Evolutionary conservation across 106 monocot species (phyloP).

Genomic region (Triglochin maritima): DNA sequence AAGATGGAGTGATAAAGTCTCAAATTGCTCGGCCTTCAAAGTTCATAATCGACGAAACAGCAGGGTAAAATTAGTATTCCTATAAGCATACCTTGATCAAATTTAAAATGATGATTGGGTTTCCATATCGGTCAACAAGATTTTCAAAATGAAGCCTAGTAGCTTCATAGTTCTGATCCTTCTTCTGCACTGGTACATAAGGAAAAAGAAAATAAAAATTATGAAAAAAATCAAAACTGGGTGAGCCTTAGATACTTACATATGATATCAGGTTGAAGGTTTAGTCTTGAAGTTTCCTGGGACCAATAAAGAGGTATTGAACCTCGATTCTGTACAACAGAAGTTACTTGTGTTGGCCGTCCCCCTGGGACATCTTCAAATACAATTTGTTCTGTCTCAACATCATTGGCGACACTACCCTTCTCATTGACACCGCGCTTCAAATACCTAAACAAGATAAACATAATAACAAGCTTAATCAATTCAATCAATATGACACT

Average conservation of each 20-base stretch:
- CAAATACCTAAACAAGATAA: conserved; percentile 14
- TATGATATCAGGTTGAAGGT: conserved; percentile 89
- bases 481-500: too few species aligned
- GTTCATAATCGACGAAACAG: too few species aligned
- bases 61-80: too few species aligned
- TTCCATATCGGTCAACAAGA: conserved; percentile 83
- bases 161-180: conserved; percentile 71
- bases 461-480: background rate
- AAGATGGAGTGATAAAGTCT: too few species aligned
- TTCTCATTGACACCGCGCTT: conserved; percentile 91
- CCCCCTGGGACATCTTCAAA: conserved; percentile 47
- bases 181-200: conserved; percentile 56
- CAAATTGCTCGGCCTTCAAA: too few species aligned
- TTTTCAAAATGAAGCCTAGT: conserved; percentile 96
- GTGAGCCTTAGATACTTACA: conserved; percentile 35
- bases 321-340: conserved; percentile 91
- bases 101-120: conserved; percentile 85
- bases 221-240: background rate
- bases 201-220: background rate
- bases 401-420: conserved; percentile 99
- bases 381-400: conserved; percentile 96
- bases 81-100: conserved; percentile 66
- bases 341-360: conserved; percentile 59
- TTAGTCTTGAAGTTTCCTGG: conserved; percentile 80
- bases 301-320: conserved; percentile 98